A percentile compares a stretch with the other conserved stretches of the same genome.
phyloP scores from a whole-genome alignment of 495 filamentous ascomycete genomes.

The Aspergillus coremiiformis region DNA sequence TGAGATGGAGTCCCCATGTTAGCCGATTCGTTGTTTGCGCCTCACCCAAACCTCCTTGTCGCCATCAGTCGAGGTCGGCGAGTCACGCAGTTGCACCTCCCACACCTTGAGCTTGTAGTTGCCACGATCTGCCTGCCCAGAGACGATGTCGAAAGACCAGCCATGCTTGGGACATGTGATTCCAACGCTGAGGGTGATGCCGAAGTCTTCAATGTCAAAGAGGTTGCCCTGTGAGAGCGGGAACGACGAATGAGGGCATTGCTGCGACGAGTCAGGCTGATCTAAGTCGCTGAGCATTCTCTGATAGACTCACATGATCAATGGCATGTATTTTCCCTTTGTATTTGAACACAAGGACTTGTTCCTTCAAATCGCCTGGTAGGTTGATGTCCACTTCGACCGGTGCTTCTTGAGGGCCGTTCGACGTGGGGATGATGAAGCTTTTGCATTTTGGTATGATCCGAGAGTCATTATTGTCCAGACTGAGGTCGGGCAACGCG shows the following conservation, averaged over 20 bases:
- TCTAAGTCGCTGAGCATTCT: background rate
- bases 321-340: slow-evolving; percentile 51
- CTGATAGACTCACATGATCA: slow-evolving; percentile 46
- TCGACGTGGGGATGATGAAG: slow-evolving; percentile 41
- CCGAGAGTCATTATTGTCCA: slow-evolving; percentile 25
- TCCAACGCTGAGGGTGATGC: slow-evolving; percentile 38
- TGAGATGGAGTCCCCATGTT: background rate
- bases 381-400: slow-evolving; percentile 35
- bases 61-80: background rate
- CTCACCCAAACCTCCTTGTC: slow-evolving; percentile 53
- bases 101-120: slow-evolving; percentile 51
- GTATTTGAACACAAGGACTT: slow-evolving; percentile 52
- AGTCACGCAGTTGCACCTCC: slow-evolving; percentile 50
- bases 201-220: slow-evolving; percentile 60
- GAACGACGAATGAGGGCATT: slow-evolving; percentile 54
- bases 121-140: slow-evolving; percentile 47
- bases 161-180: slow-evolving; percentile 54
- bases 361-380: slow-evolving; percentile 43
- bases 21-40: slow-evolving; percentile 34
- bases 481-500: slow-evolving; percentile 41
- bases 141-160: slow-evolving; percentile 56
- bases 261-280: slow-evolving; percentile 27
- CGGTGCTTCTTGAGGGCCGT: slow-evolving; percentile 17
- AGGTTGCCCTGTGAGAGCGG: slow-evolving; percentile 48
- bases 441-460: slow-evolving; percentile 46